phyloP scores from a whole-genome alignment of 495 filamentous ascomycete genomes.

The Aspergillus coremiiformis region DNA sequence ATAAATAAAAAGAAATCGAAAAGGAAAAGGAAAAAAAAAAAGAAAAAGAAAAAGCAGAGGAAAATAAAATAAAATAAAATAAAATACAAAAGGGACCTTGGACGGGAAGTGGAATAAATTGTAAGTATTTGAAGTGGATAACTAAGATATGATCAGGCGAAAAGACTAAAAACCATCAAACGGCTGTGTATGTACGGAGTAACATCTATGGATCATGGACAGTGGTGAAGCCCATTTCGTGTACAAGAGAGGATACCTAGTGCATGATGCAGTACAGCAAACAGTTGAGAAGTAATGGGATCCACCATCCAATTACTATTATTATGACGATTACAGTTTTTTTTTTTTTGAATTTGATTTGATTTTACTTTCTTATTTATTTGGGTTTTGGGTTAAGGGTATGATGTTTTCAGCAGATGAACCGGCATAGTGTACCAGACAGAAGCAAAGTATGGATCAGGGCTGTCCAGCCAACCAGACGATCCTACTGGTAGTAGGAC shows the following conservation, averaged over 20 bases:
- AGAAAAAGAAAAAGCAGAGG: too few species aligned
- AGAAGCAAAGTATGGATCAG: slow-evolving; percentile 21
- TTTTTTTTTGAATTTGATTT: slow-evolving; percentile 11
- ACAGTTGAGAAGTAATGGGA: slow-evolving; percentile 23
- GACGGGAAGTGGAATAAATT: slow-evolving; percentile 30
- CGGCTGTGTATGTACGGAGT: slow-evolving; percentile 20
- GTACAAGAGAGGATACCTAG: slow-evolving; percentile 27
- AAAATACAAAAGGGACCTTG: slow-evolving; percentile 16
- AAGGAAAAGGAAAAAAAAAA: slow-evolving; percentile 20
- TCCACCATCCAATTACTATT: slow-evolving; percentile 4
- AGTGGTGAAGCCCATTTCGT: slow-evolving; percentile 30
- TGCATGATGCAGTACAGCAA: slow-evolving; percentile 38
- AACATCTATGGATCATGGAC: slow-evolving; percentile 16
- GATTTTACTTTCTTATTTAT: slow-evolving; percentile 12
- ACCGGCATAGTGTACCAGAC: slow-evolving; percentile 3
- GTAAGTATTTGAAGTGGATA: slow-evolving; percentile 36
- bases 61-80: slow-evolving; percentile 12
- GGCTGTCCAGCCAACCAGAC: slow-evolving; percentile 20
- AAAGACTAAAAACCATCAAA: slow-evolving; percentile 32
- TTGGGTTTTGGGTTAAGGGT: slow-evolving; percentile 12
- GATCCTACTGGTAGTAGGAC: slow-evolving; percentile 7
- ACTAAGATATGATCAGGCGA: slow-evolving; percentile 36
- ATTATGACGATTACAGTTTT: not conserved
- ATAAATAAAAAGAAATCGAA: slow-evolving; percentile 14
- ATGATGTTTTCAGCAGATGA: slow-evolving; percentile 17